Conservation (phyloP, 2,329 filamentous ascomycete genomes). For the Lizonia empirigonia region DNA sequence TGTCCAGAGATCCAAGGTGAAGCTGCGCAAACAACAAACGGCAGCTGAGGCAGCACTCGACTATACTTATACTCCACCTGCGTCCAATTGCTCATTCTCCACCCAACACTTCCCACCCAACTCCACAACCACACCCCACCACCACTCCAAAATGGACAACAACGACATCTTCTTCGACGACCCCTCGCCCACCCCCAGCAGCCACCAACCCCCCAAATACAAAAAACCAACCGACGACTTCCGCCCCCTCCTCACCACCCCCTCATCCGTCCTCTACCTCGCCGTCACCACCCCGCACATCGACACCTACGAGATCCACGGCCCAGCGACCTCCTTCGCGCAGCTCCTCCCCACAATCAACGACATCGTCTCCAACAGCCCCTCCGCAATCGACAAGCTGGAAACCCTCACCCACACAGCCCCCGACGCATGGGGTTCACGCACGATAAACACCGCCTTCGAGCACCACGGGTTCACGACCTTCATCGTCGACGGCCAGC, state of each 20-base stretch:
- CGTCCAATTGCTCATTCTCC: neutral
- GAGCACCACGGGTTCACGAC: conserved; percentile 15
- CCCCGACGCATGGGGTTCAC: conserved; percentile 13
- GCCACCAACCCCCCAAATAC: neutral
- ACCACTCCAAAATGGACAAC: conserved; percentile 19
- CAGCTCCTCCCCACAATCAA: conserved; percentile 26
- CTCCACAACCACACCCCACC: no score
- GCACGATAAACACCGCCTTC: conserved; percentile 2
- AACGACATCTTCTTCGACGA: conserved; percentile 14
- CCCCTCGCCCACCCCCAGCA: neutral
- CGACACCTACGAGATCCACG: conserved; percentile 26
- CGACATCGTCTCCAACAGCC: conserved; percentile 20
- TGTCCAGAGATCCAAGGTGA: neutral
- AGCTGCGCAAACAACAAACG: neutral
- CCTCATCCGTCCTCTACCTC: conserved; percentile 33
- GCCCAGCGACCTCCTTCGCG: conserved; percentile 24
- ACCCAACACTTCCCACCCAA: neutral
- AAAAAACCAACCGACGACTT: conserved; percentile 24
- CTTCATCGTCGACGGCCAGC: conserved; percentile 24
- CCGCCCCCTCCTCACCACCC: conserved; percentile 1
- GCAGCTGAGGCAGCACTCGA: neutral
- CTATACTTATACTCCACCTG: neutral
- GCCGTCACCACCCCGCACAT: conserved; percentile 28
- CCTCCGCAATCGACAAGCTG: conserved; percentile 30
- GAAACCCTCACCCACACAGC: conserved; percentile 4